phyloP scores from a whole-genome alignment of 768 basidiomycete species.

The Termitomyces heimii region DNA sequence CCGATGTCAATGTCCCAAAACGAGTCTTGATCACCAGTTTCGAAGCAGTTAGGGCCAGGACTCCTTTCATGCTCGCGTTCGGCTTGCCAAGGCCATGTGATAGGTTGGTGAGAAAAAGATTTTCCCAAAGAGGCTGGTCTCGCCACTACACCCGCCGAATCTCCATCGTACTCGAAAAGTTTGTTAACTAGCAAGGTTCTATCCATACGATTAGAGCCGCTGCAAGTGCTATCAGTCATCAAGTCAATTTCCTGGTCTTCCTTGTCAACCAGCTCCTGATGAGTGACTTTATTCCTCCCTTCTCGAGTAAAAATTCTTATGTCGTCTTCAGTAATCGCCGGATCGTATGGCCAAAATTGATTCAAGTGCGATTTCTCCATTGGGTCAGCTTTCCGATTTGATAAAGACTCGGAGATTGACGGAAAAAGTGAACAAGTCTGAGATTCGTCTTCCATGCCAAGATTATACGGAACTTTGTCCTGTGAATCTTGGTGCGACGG shows the following conservation, averaged over 20 bases:
- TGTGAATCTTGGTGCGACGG: slow-evolving; percentile 6
- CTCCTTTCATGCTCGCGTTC: slow-evolving; percentile 8
- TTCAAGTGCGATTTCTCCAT: not conserved
- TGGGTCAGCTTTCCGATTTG: not conserved
- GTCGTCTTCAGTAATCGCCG: not conserved
- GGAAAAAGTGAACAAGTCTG: slow-evolving; percentile 6
- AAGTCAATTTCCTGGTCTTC: slow-evolving; percentile 11
- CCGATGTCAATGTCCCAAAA: slow-evolving; percentile 2
- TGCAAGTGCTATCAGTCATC: slow-evolving; percentile 9
- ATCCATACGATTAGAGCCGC: slow-evolving; percentile 1
- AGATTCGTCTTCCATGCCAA: slow-evolving; percentile 3
- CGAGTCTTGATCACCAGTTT: slow-evolving; percentile 11
- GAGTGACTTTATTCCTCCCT: not conserved
- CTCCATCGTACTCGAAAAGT: slow-evolving; percentile 11
- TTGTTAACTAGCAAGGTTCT: not conserved
- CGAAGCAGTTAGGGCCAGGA: slow-evolving; percentile 2
- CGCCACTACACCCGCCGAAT: slow-evolving; percentile 10
- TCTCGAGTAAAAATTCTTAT: not conserved
- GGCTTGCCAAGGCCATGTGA: slow-evolving; percentile 14
- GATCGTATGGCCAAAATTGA: not conserved
- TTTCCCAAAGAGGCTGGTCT: slow-evolving; percentile 1
- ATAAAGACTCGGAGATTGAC: slow-evolving; percentile 3
- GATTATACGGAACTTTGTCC: not conserved
- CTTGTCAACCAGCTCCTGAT: not conserved
- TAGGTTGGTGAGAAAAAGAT: slow-evolving; percentile 7